Base-by-base conservation (phyloP, 2,329 filamentous ascomycete genomes). In the Aspergillus nomiae region DNA sequence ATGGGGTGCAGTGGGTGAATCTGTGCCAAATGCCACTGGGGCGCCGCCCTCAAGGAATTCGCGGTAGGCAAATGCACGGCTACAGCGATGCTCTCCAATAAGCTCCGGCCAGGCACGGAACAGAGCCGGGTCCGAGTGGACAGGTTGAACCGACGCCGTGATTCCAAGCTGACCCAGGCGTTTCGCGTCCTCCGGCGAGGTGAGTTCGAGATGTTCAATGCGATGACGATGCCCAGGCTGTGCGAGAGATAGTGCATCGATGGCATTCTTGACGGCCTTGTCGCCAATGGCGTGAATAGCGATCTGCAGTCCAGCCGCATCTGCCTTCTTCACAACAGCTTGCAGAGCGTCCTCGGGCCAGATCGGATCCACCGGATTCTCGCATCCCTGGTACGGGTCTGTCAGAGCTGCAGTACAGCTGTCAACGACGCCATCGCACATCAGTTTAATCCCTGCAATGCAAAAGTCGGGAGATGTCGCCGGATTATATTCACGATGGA, bases 201-300 rank as follows among this genome's bases (percentile, higher is more conserved):
- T 81, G 61, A 85, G 72, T 64, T 85, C 83, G 12, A 85, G 74
- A 70, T 85, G 83, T 68, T 85, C 83, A 63, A 85, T 84, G 54
- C 83, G 77, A 64, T 84, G 83, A 26, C 83, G 76, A 50, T 78
- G 77, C 21, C 75, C 76, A 4, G 78, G 78, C 1, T 70, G 69
- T 26, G 78, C 77, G 30, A 78, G 63, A 19, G 80, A 78, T 9
- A 85, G 73, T 2, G 76, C 76, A 56, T 83, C 77, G 65, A 85
- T 80, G 16, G 81, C 81, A 58, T 79, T 78, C 41, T 76, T 75
- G 3, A 84, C 76, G 4, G 83, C 78, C 58, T 70, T 72, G 62
- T 85, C 83, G n/a, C 83, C 83, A 62, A 84, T 85, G 5, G 83
- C 83, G 63, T 85, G 83, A 12, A 85, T 73, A 0, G 83, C 83